Evolutionary conservation across 164 flowering plant species (phyloP).

Genomic region (Platanus orientalis): DNA sequence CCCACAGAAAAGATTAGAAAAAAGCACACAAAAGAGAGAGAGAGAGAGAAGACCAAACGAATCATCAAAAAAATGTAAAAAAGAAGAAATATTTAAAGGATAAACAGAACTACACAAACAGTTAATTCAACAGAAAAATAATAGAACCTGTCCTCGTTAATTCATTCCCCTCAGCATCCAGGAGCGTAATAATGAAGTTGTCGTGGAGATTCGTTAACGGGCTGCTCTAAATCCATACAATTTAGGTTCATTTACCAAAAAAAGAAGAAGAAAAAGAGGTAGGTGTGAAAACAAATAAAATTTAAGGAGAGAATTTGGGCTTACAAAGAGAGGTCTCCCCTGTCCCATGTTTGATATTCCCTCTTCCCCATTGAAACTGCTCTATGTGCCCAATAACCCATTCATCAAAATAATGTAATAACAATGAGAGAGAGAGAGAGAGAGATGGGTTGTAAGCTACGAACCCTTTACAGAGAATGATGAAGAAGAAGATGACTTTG

Average conservation of each 20-base stretch:
- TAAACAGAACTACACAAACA: neutral
- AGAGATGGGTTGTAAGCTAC: neutral
- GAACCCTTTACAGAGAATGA: constrained; percentile 48
- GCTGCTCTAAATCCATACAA: constrained; percentile 34
- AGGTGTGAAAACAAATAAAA: neutral
- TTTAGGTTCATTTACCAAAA: no score
- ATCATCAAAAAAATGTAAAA: constrained; percentile 4
- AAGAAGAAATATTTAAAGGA: neutral
- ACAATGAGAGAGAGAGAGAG: constrained; percentile 3
- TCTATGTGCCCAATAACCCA: constrained; percentile 1
- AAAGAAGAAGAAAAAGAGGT: no score
- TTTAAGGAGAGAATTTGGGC: constrained; percentile 7
- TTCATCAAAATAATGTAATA: neutral
- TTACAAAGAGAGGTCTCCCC: constrained; percentile 74
- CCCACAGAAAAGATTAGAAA: neutral
- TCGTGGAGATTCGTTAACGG: constrained; percentile 64
- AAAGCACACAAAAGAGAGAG: neutral
- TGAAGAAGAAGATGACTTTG: constrained; percentile 30
- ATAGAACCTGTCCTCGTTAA: constrained; percentile 54
- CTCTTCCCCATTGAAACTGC: constrained; percentile 82
- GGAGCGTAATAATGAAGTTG: constrained; percentile 43
- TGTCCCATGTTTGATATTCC: constrained; percentile 49
- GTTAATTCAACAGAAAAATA: neutral
- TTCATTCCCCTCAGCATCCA: constrained; percentile 62
- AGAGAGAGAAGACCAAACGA: neutral